These are phyloP conservation scores for Metschnikowia continentalis DNA, from an alignment of 805 yeast genomes.

Conservation along the genomic window DNA sequence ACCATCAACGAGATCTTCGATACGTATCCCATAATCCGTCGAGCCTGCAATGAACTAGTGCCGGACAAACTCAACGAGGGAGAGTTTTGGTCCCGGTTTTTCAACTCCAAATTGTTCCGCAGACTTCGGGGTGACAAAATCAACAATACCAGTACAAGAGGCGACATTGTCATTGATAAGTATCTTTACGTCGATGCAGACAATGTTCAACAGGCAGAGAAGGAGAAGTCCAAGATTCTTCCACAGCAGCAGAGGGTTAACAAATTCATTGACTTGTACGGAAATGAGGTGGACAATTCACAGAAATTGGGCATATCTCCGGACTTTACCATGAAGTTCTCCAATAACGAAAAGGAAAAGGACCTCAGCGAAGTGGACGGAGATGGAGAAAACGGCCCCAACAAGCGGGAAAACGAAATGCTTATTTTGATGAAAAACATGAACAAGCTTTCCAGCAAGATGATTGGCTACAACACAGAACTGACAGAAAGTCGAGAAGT, in stretches of 20 bases:
- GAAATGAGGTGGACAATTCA: conserved; percentile 78
- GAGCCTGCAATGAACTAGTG: conserved; percentile 86
- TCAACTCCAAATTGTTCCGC: conserved; percentile 83
- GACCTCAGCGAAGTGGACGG: conserved; percentile 7
- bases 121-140: conserved; percentile 86
- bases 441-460: conserved; percentile 80
- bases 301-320: conserved; percentile 75
- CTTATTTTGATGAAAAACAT: conserved; percentile 77
- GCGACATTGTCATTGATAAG: conserved; percentile 80
- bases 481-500: conserved; percentile 8
- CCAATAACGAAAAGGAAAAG: conserved; percentile 38
- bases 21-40: conserved; percentile 86
- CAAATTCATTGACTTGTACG: conserved; percentile 72
- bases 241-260: conserved; percentile 45
- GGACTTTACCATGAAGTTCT: conserved; percentile 79
- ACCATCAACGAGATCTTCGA: conserved; percentile 85
- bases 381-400: conserved; percentile 3
- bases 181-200: conserved; percentile 72
- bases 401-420: conserved; percentile 51
- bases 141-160: conserved; percentile 63
- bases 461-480: conserved; percentile 48
- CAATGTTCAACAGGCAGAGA: conserved; percentile 32
- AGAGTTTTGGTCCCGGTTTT: conserved; percentile 94
- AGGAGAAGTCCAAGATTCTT: conserved; percentile 27
- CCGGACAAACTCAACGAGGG: conserved; percentile 79